Base-by-base conservation (phyloP, 1,284 basidiomycete genomes). In the Moniliella sp. region DNA sequence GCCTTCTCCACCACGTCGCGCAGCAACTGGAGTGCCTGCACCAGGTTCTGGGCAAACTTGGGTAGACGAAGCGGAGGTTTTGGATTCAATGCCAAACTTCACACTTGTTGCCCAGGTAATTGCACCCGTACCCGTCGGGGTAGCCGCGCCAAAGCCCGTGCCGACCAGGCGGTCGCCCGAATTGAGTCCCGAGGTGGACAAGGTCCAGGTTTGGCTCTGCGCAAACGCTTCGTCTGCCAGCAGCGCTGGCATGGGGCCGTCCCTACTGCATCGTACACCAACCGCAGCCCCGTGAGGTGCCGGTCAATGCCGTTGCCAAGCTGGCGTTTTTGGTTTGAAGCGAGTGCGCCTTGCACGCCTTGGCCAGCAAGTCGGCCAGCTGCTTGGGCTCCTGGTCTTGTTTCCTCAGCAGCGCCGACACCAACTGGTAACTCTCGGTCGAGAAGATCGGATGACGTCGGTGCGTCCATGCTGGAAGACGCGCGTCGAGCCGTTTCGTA, bases 31-130 rank as follows among this genome's bases (percentile, higher is more conserved):
- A 94, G 62, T 11, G 77, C 73, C 36, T 71, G 66, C n/a, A 65
- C 62, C 31, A 93, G 62, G 28, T 72, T 70, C 37, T 67, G 51
- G 50, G 78, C 74, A 61, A 91, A 80, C 15, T 43, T 37, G 7
- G 67, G 83, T 86, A 16, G 77, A 78, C 15, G 81, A 84, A 19
- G 64, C 57, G 4, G 67, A 18, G 31, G 33, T 30, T 62, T 94
- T 94, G 34, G 76, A 79, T 63, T 94, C 86, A 54, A 94, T 75
- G 2, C 88, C 88, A 64, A 94, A 88, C 63, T 86, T 91, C 62
- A 94, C 70, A 65, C 10, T 75, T 71, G 11, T 75, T 81, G 36
- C 78, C 73, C 40, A 93, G 69, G 61, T 94, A 45, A 36, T 50
- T 51, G 37, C 45, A 49, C 8, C 50, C 44, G 32, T 46, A 45